Base-by-base conservation (phyloP, 345 rosid species). In the Salix viminalis region DNA sequence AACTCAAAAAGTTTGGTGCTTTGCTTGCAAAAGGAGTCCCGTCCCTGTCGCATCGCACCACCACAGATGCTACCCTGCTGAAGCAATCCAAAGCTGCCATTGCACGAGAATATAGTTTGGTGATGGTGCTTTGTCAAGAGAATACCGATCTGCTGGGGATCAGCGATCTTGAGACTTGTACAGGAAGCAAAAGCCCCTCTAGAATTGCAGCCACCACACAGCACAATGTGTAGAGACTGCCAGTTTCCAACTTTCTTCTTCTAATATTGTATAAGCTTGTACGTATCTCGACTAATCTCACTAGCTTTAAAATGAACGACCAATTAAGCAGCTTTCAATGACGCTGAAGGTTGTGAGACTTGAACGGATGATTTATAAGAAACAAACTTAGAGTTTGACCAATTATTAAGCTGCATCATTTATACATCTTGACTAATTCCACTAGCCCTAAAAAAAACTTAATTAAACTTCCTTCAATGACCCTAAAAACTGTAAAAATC, bases 1-100 rank as follows among this genome's bases (percentile, higher is more conserved):
- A 32, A 32, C 34, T 32, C 34, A 32, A 32, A 32, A 32, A 32
- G 5, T 4, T 44, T 15, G 86, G 84, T 83, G 76, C 79, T 60
- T 87, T 87, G 83, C 89, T 87, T 84, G 82, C 62, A 48, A 56
- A 10, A 76, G 72, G 77, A 71, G 81, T 6, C 9, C 23, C 60
- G 48, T 84, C 76, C 70, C 85, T 7, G 83, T 84, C 81, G 81
- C 85, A 84, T 84, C 80, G 82, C 87, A 78, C 12, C 85, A 70
- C 69, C 67, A 44, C 77, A 68, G 37, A 34, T 52, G 79, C 11
- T 67, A 18, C 76, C 64, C 72, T 74, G 39, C 64, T 67, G 52
- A 86, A 82, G 86, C 87, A 86, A 86, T 54, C 69, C 82, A 86
- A 78, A 84, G 84, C 86, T 83, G 87, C 82, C 75, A 73, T 18